A percentile compares a stretch with the other conserved stretches of the same genome.
Conservation (phyloP, 1,284 basidiomycete species). For the Lignosus rhinocerotis region DNA sequence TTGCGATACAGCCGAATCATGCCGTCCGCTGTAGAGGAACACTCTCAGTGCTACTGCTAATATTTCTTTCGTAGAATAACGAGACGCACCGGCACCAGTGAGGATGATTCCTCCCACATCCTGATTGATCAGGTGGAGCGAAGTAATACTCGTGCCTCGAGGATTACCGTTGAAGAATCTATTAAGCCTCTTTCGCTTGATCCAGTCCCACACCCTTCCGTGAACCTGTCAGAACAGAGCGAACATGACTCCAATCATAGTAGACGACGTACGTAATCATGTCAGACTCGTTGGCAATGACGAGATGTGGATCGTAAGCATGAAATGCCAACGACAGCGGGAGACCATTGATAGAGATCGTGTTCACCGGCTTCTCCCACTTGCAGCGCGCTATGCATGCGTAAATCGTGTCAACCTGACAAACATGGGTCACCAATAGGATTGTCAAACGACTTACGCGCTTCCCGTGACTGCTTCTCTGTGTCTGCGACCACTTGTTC, state of each 20-base stretch:
- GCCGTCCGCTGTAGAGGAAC: constrained; percentile 70
- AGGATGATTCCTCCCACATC: constrained; percentile 92
- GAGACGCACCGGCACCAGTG: constrained; percentile 75
- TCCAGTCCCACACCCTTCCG: constrained; percentile 92
- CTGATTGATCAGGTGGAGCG: constrained; percentile 94
- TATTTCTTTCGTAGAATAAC: not conserved
- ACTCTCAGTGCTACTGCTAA: not conserved
- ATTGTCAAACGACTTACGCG: constrained; percentile 52
- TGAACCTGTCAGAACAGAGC: not conserved
- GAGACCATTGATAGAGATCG: constrained; percentile 68
- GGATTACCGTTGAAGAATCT: constrained; percentile 91
- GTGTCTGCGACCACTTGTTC: constrained; percentile 81
- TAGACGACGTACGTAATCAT: constrained; percentile 72
- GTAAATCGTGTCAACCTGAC: constrained; percentile 5
- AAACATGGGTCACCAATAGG: not conserved
- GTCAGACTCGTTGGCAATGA: constrained; percentile 85
- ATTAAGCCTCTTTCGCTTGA: constrained; percentile 73
- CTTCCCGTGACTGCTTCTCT: constrained; percentile 64
- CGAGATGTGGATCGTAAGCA: constrained; percentile 88
- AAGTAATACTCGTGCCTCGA: constrained; percentile 81
- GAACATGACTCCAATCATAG: not conserved
- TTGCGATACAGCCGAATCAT: constrained; percentile 91
- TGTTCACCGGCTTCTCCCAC: constrained; percentile 84
- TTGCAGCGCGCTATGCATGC: constrained; percentile 44
- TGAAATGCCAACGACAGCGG: constrained; percentile 88